Percentiles rank a stretch among this genome's conserved stretches.
Evolutionary conservation across 2,329 filamentous ascomycete species (phyloP).

Genomic region (Sphaerostilbella broomeana): DNA sequence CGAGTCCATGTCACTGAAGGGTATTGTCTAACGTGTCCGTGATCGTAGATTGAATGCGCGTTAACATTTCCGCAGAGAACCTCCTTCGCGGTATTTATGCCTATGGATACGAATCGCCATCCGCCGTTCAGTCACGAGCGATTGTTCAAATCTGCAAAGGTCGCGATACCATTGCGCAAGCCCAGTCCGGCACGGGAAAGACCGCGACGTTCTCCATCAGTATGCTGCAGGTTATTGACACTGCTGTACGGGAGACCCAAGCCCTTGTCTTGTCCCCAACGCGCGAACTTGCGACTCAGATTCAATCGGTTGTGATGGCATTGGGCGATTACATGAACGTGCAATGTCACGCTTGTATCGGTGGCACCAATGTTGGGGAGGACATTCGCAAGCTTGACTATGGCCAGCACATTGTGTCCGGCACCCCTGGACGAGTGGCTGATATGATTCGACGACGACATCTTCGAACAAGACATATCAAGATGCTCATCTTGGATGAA

Average conservation of each 20-base stretch:
- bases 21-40: conserved; percentile 28
- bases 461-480: conserved; percentile 54
- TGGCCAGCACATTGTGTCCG: conserved; percentile 94
- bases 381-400: conserved; percentile 97
- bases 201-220: conserved; percentile 95
- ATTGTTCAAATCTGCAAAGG: conserved; percentile 99
- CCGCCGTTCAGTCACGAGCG: conserved; percentile 92
- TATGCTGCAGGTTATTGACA: conserved; percentile 93
- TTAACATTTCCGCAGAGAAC: conserved; percentile 55
- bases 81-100: conserved; percentile 95
- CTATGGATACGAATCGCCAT: conserved; percentile 97
- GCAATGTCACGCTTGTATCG: conserved; percentile 97
- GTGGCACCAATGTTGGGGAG: conserved; percentile 94
- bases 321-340: conserved; percentile 99
- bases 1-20: conserved; percentile 92
- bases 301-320: conserved; percentile 98
- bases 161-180: conserved; percentile 96
- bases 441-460: conserved; percentile 56
- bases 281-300: conserved; percentile 93
- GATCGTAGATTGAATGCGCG: conserved; percentile 75
- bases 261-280: conserved; percentile 93
- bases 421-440: conserved; percentile 87
- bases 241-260: conserved; percentile 85
- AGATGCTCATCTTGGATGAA: conserved; percentile 58
- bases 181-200: conserved; percentile 95